Base-by-base conservation (phyloP, 176 grass and related monocot species). In the Lolium perenne region DNA sequence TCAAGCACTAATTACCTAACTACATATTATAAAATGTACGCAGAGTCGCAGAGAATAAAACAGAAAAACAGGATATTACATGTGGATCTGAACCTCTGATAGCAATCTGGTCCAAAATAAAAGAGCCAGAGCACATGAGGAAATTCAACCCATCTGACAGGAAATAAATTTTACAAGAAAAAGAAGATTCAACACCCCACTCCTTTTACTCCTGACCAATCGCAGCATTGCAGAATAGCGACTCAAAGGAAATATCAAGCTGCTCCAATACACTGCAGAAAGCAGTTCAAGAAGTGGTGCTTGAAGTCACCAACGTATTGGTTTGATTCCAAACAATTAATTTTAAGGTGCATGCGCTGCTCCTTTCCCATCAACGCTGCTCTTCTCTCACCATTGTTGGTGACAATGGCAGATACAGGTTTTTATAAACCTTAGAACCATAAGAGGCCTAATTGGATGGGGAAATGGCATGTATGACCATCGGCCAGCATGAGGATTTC, bases 161-260 rank as follows among this genome's bases (percentile, higher is more conserved):
- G 66, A 72, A 71, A 80, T 79, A 17, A 65, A 80, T 50, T 86
- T 59, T 45, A 59, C 11, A 86, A 49, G 53, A 78, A 38, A 71
- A 41, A 32, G 8, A 74, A 81, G 26, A 74, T 17, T 43, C 14
- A 75, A 22, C 6, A 51, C 13, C n/a, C 43, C 5, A 64, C 3
- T 59, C 64, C 5, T 17, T 69, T 56, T 57, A 9, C 21, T 78
- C 22, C 26, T 80, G 38, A 49, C n/a, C 46, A 66, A 32, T 13
- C 12, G 35, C 26, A 51, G 22, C 51, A 47, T 51, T 74, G 71
- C 71, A 74, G 22, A 74, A 74, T 26, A 74, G 71, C 6, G 22
- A 74, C 23, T 74, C 7, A 26, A 26, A 75, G 13, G 22, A 12
- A 74, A 48, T 51, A 26, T 51, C 47, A n/a, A 75, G 14, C 72